A percentile compares a stretch with the other conserved stretches of the same genome.
phyloP scores from a whole-genome alignment of 768 basidiomycete genomes.

The Serendipita sp. region DNA sequence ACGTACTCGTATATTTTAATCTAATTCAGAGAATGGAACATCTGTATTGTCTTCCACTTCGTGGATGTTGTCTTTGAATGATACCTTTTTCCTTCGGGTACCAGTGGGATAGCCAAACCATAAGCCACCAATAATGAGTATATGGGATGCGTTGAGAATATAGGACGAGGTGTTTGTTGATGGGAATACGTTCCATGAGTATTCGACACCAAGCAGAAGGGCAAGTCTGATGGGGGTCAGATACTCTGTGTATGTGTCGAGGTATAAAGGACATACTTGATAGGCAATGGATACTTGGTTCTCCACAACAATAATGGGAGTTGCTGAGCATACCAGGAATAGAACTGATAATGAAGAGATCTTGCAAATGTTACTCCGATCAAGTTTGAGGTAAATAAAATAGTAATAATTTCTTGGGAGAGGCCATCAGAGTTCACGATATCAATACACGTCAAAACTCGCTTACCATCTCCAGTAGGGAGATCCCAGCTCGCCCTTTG shows the following conservation, averaged over 20 bases:
- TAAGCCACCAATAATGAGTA: slow-evolving; percentile 36
- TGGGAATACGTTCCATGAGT: slow-evolving; percentile 79
- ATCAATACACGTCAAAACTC: background rate
- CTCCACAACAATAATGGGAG: slow-evolving; percentile 70
- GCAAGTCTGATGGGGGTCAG: slow-evolving; percentile 29
- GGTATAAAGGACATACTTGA: slow-evolving; percentile 34
- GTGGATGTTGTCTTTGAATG: background rate
- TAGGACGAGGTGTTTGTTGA: slow-evolving; percentile 54
- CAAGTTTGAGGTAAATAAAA: slow-evolving; percentile 81
- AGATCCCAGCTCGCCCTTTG: slow-evolving; percentile 30
- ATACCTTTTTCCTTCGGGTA: background rate
- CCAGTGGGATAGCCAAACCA: slow-evolving; percentile 30
- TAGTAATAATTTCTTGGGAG: slow-evolving; percentile 50
- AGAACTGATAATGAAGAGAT: slow-evolving; percentile 96
- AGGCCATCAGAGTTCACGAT: slow-evolving; percentile 10
- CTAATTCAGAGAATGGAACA: background rate
- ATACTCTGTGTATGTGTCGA: background rate
- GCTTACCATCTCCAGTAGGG: slow-evolving; percentile 51
- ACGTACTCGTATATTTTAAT: background rate
- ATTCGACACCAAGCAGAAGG: slow-evolving; percentile 52
- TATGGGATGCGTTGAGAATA: slow-evolving; percentile 36
- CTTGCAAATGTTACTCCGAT: slow-evolving; percentile 85
- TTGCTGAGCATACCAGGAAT: slow-evolving; percentile 91
- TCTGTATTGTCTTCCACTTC: background rate
- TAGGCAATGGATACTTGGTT: slow-evolving; percentile 40